Evolutionary conservation across 192 early-diverging fungal genomes (phyloP), one percentile per base, ranked within the genome.

Genomic region (Mortierella hygrophila): DNA sequence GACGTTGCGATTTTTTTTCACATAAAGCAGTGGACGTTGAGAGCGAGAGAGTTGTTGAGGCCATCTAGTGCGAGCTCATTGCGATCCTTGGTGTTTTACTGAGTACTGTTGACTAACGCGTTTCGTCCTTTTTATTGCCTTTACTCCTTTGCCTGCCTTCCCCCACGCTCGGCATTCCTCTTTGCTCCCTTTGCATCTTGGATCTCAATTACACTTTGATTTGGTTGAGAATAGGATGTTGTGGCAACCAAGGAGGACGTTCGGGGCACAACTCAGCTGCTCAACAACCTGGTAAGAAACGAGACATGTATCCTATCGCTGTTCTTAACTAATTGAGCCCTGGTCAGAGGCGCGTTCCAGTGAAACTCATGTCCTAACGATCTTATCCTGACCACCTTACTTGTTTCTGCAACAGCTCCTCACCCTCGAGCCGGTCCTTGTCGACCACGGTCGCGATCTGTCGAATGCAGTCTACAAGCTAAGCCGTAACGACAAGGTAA

Each of bases 401-500:
- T 72, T 72, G 11, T 23, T 23, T 37, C 29, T 41, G 16, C 37
- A 18, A 18, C 78, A 86, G 83, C 26, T 86, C 0, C 40, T 80
- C 7, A 72, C 78, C 3, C 44, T 86, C 10, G 83, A 86, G 15
- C 83, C 83, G 5, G 52, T 77, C 32, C 83, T 86, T 10, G 79
- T 76, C 13, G 83, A 86, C 9, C 83, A 86, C 75, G 83, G 83
- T 44, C 78, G 78, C 21, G 74, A 80, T 11, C 55, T 86, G 6
- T 77, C 83, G 13, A 86, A 38, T 54, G 75, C 71, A 10, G 83
- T 86, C 23, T 76, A 80, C 60, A 86, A 86, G 47, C 40, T 86
- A 63, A 77, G 60, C n/a, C 83, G 83, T 26, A 69, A 76, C 55
- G 79, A 71, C 37, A 86, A 80, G 79, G 83, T 86, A 80, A 21